Conservation (phyloP, 345 rosid genomes). For the Noccaea caerulescens region DNA sequence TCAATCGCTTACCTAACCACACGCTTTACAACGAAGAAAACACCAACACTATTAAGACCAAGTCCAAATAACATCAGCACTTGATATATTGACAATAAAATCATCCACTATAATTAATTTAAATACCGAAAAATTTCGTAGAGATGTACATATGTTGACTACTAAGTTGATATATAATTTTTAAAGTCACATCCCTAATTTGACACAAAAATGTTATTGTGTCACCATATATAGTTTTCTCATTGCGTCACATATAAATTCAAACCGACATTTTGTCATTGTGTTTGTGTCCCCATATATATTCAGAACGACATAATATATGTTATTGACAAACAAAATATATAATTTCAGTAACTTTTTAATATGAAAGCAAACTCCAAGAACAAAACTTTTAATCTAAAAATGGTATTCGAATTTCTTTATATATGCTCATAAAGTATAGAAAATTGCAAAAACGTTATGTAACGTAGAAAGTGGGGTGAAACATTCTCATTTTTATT, state of each 20-base stretch:
- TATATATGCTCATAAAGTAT: not conserved
- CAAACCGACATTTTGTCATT: no score
- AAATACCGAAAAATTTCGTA: not conserved
- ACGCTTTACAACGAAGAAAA: not conserved
- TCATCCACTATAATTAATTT: not conserved
- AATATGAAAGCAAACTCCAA: no score
- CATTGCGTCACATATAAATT: no score
- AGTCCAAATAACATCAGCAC: constrained; percentile 19
- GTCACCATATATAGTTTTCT: no score
- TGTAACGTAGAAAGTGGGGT: constrained; percentile 29
- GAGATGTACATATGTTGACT: constrained; percentile 21
- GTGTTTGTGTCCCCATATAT: no score
- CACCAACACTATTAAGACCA: not conserved
- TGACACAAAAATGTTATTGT: no score
- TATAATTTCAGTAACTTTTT: no score
- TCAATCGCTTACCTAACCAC: constrained; percentile 24
- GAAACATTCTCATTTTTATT: constrained; percentile 19
- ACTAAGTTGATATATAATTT: not conserved
- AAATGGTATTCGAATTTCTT: constrained; percentile 7
- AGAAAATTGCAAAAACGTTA: not conserved
- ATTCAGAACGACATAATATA: no score
- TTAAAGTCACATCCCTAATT: no score
- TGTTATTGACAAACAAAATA: no score
- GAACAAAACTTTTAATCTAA: not conserved
- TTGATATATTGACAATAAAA: not conserved